Conservation (phyloP, 1,284 basidiomycete genomes). For the Ganoderma resinaceum region DNA sequence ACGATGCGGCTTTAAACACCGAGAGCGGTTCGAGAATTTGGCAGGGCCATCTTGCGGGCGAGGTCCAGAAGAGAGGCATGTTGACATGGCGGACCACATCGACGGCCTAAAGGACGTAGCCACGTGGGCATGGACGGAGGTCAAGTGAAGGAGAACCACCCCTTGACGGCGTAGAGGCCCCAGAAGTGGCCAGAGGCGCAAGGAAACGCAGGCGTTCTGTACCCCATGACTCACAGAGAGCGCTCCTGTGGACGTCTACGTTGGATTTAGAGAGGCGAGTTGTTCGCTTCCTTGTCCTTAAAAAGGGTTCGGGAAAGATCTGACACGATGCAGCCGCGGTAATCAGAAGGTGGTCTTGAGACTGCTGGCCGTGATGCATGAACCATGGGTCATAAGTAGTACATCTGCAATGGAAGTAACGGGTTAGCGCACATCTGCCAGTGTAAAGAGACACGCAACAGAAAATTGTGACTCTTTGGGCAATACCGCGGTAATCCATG, state of each 20-base stretch:
- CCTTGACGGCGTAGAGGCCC: neutral
- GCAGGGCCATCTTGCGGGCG: neutral
- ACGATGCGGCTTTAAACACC: neutral
- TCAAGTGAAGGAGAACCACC: neutral
- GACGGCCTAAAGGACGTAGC: constrained; percentile 4
- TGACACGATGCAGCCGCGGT: no score
- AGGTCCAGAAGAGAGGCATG: neutral
- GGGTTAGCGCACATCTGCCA: no score
- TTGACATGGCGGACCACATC: constrained; percentile 12
- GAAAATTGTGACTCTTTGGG: neutral
- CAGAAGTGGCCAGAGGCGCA: neutral
- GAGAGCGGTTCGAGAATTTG: neutral
- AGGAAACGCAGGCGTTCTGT: no score
- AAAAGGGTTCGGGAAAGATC: neutral
- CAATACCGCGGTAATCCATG: neutral
- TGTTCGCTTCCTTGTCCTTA: neutral
- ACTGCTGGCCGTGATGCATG: no score
- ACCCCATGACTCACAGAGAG: neutral
- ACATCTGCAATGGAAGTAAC: neutral
- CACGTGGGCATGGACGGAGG: neutral
- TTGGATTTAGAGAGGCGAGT: neutral
- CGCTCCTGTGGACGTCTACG: neutral
- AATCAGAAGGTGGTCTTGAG: no score
- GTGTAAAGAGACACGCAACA: neutral
- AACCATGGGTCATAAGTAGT: neutral